Conservation (phyloP, 164 flowering plant genomes). For the Brasenia schreberi region DNA sequence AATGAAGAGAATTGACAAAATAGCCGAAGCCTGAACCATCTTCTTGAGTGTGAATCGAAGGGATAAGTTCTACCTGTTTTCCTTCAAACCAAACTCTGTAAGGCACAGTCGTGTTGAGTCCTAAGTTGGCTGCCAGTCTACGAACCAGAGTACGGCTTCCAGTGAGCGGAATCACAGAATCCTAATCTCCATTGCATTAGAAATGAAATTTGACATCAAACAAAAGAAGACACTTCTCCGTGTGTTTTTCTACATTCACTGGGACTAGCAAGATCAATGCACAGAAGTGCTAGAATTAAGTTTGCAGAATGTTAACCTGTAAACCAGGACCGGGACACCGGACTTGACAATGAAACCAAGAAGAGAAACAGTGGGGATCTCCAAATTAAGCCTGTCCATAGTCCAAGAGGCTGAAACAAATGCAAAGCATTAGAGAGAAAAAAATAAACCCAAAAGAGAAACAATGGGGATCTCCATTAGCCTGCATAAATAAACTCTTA, state of each 20-base stretch:
- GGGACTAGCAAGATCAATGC: no score
- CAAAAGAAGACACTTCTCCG: not conserved
- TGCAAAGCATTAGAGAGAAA: not conserved
- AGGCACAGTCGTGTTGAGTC: constrained; percentile 53
- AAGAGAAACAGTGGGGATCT: constrained; percentile 63
- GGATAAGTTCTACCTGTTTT: constrained; percentile 34
- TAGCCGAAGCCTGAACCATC: not conserved
- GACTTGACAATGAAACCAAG: constrained; percentile 51
- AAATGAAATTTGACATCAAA: no score
- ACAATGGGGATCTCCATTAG: not conserved
- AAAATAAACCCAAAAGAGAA: not conserved
- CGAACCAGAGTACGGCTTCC: constrained; percentile 64
- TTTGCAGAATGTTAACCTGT: constrained; percentile 12
- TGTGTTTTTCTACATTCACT: no score
- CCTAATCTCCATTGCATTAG: constrained; percentile 70
- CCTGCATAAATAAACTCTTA: not conserved
- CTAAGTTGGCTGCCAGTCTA: constrained; percentile 37
- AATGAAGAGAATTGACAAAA: not conserved
- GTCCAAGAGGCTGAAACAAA: constrained; percentile 19
- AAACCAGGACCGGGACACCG: constrained; percentile 35
- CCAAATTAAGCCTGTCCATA: constrained; percentile 66
- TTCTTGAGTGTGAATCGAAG: not conserved
- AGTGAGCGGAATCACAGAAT: constrained; percentile 78
- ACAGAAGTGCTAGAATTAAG: no score
- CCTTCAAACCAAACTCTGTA: constrained; percentile 87